A percentile compares a stretch with the other conserved stretches of the same genome.
Evolutionary conservation across 2,329 filamentous ascomycete genomes (phyloP).

Genomic region (Diaporthe ampelina): DNA sequence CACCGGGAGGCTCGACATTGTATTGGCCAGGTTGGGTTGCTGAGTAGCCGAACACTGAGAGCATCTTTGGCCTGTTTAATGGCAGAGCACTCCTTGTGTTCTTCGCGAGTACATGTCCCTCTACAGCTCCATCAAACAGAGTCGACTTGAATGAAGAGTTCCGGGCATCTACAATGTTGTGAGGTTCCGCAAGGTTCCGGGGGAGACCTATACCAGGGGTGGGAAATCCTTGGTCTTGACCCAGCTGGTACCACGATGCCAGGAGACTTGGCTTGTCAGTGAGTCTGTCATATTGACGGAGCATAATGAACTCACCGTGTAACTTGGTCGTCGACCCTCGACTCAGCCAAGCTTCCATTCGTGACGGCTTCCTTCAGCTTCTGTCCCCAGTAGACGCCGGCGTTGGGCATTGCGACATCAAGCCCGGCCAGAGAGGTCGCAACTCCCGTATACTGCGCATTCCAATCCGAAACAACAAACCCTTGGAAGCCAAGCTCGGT

Average conservation of each 20-base stretch:
- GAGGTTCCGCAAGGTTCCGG: slow-evolving; percentile 61
- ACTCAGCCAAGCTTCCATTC: slow-evolving; percentile 70
- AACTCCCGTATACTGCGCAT: slow-evolving; percentile 75
- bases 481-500: slow-evolving; percentile 73
- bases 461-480: slow-evolving; percentile 78
- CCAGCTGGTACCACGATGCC: slow-evolving; percentile 69
- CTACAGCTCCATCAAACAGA: slow-evolving; percentile 69
- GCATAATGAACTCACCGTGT: slow-evolving; percentile 37
- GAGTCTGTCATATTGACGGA: neutral
- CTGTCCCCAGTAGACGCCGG: slow-evolving; percentile 56
- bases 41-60: slow-evolving; percentile 76
- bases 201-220: slow-evolving; percentile 67
- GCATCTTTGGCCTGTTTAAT: slow-evolving; percentile 60
- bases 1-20: slow-evolving; percentile 50
- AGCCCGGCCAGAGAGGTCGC: slow-evolving; percentile 74
- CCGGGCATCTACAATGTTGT: slow-evolving; percentile 67
- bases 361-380: slow-evolving; percentile 72
- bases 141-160: slow-evolving; percentile 59
- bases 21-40: slow-evolving; percentile 61
- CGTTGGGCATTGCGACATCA: slow-evolving; percentile 78
- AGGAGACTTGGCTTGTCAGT: slow-evolving; percentile 53
- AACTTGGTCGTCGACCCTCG: slow-evolving; percentile 70
- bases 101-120: slow-evolving; percentile 76
- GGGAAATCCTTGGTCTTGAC: slow-evolving; percentile 63
- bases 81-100: slow-evolving; percentile 70